Percentiles rank a stretch among this genome's conserved stretches.
These are phyloP conservation scores for Candida dubliniensis DNA, from an alignment of 1,139 yeast species.

Conservation along the genomic window DNA sequence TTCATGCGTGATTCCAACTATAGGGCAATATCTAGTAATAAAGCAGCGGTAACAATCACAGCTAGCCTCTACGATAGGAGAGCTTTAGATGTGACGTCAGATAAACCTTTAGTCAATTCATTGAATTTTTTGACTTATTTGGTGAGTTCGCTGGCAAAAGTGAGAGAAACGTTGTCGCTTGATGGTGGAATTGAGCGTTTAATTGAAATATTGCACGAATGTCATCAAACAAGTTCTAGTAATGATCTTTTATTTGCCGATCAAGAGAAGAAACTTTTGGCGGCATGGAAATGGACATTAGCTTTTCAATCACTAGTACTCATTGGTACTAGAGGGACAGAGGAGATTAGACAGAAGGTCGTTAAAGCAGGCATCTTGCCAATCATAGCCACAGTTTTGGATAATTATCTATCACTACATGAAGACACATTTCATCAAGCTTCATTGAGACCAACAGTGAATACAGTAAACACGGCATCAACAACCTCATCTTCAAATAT, in stretches of 20 bases:
- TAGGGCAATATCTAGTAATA: conserved; percentile 72
- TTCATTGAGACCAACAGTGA: conserved; percentile 17
- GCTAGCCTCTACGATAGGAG: conserved; percentile 87
- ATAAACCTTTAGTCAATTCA: conserved; percentile 88
- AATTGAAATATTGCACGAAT: conserved; percentile 81
- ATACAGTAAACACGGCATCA: conserved; percentile 1
- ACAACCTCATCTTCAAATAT: conserved; percentile 5
- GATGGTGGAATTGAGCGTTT: conserved; percentile 94
- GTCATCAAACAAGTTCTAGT: conserved; percentile 38
- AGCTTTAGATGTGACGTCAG: conserved; percentile 88
- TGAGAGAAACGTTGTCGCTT: conserved; percentile 79
- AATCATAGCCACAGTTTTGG: conserved; percentile 85
- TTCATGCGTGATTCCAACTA: conserved; percentile 89
- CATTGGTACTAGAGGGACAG: conserved; percentile 92
- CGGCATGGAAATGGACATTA: conserved; percentile 96
- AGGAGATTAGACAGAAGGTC: conserved; percentile 76
- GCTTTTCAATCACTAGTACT: conserved; percentile 90
- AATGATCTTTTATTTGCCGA: conserved; percentile 19
- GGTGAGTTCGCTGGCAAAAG: conserved; percentile 83
- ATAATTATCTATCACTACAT: conserved; percentile 64
- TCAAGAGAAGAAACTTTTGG: conserved; percentile 52
- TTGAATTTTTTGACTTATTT: conserved; percentile 85
- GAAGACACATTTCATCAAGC: conserved; percentile 40
- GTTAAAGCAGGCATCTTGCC: conserved; percentile 93
- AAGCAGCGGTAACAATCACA: conserved; percentile 89